Base-by-base conservation (phyloP, 1,284 basidiomycete genomes). In the Megacollybia platyphylla region DNA sequence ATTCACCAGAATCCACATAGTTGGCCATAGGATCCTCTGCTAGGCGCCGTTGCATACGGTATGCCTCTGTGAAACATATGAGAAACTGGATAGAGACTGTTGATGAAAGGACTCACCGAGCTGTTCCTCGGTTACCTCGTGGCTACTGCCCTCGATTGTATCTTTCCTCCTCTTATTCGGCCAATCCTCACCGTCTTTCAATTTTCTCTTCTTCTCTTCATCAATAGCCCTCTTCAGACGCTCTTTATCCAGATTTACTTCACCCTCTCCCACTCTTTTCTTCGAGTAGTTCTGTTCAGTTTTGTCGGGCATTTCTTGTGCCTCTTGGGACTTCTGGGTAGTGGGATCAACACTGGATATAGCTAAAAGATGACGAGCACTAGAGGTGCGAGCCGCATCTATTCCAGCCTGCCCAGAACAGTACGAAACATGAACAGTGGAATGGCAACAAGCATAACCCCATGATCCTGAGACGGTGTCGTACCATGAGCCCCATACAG, bases 401-500 rank as follows among this genome's bases (percentile, higher is more conserved):
- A 87, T 96, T 45, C 89, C 93, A 7, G 85, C 90, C 57, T 78
- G 59, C 1, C 93, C 93, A 26, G 93, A 85, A 59, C 94, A 98
- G 59, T 98, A 98, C 7, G 91, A 93, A 39, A 87, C 70, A 54
- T 90, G 85, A 38, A 93, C 65, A 45, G 57, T 71, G 7, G 89
- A 92, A 58, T 96, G 92, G 57, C 96, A 99, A 62, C 96, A 99
- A 26, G 76, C 81, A 60, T 86, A 98, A 38, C 96, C 96, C 96
- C 96, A 98, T 45, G 68, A 60, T 7, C 80, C 77, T 1, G 72
- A 67, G 5, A 73, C 67, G 8, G 69, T 51, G 54, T 89, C 81
- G 61, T 88, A 97, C 81, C 82, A 98, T 28, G 94, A 97, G 24
- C 96, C 96, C 93, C 93, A 99, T 6, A 97, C 80, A 2, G 78